Conservation (phyloP, 2,329 filamentous ascomycete genomes). For the Sporothrix brunneoviolacea region DNA sequence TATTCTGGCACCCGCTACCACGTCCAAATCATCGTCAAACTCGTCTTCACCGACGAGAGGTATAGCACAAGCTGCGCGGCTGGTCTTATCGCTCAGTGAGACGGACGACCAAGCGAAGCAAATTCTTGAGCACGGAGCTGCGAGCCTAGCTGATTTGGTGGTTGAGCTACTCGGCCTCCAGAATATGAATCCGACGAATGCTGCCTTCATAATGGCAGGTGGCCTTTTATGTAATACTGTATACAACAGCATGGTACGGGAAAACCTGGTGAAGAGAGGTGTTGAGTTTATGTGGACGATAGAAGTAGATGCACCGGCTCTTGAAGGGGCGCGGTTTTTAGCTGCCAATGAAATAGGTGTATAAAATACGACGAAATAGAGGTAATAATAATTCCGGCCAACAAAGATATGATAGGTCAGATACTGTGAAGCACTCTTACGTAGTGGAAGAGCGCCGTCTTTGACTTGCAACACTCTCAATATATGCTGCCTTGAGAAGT, state of each 20-base stretch:
- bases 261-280: neutral
- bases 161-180: neutral
- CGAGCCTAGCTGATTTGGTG: slow-evolving; percentile 7
- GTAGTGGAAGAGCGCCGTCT: too few relatives aligned
- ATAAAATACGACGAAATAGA: neutral
- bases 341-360: neutral
- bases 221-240: neutral
- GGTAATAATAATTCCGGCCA: too few relatives aligned
- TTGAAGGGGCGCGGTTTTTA: slow-evolving; percentile 5
- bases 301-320: neutral
- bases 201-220: slow-evolving; percentile 8
- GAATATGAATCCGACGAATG: neutral
- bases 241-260: slow-evolving; percentile 2
- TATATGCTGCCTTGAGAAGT: too few relatives aligned
- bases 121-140: neutral
- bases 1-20: neutral
- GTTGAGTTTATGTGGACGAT: neutral
- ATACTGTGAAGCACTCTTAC: too few relatives aligned
- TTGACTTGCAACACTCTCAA: too few relatives aligned
- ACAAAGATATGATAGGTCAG: too few relatives aligned
- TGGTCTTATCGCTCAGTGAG: neutral
- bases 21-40: neutral
- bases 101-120: neutral
- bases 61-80: slow-evolving; percentile 1
- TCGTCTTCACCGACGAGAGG: neutral